A percentile compares a stretch with the other conserved stretches of the same genome.
phyloP scores from a whole-genome alignment of 768 basidiomycete species.

The Xerocomus potaroensis region DNA sequence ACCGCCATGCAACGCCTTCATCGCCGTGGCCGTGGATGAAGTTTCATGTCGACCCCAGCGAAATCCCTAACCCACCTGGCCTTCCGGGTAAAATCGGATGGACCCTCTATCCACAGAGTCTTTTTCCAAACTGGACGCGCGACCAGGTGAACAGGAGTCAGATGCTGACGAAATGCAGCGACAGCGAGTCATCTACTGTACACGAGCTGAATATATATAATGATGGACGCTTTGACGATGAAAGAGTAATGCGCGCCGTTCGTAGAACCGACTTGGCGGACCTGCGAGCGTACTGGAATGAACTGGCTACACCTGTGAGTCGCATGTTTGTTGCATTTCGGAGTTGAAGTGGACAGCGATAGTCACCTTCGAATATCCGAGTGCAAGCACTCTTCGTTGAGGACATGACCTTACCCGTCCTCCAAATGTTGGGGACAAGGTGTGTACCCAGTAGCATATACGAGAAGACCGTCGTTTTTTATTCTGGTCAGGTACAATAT shows the following conservation, averaged over 20 bases:
- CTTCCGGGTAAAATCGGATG: slow-evolving; percentile 15
- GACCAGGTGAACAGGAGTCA: slow-evolving; percentile 37
- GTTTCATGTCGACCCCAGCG: slow-evolving; percentile 17
- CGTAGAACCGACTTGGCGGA: slow-evolving; percentile 9
- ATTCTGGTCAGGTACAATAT: slow-evolving; percentile 32
- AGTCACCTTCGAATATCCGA: slow-evolving; percentile 27
- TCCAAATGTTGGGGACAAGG: slow-evolving; percentile 40
- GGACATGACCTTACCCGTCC: slow-evolving; percentile 30
- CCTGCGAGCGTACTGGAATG: slow-evolving; percentile 28
- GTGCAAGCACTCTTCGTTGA: slow-evolving; percentile 39
- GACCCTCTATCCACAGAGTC: slow-evolving; percentile 45
- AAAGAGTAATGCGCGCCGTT: slow-evolving; percentile 7
- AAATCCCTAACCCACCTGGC: background rate
- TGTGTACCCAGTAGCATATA: slow-evolving; percentile 9
- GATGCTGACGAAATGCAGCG: slow-evolving; percentile 26
- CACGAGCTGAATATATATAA: slow-evolving; percentile 16
- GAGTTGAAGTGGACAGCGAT: slow-evolving; percentile 1
- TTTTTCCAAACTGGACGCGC: slow-evolving; percentile 52
- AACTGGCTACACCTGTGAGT: slow-evolving; percentile 25
- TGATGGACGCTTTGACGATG: slow-evolving; percentile 17
- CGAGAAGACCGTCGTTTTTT: background rate
- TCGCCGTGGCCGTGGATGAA: slow-evolving; percentile 41
- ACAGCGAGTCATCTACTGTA: slow-evolving; percentile 14
- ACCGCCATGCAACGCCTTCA: slow-evolving; percentile 35
- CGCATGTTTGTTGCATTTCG: background rate